Base-by-base conservation (phyloP, 768 basidiomycete species). In the Gloeostereum incarnatum region DNA sequence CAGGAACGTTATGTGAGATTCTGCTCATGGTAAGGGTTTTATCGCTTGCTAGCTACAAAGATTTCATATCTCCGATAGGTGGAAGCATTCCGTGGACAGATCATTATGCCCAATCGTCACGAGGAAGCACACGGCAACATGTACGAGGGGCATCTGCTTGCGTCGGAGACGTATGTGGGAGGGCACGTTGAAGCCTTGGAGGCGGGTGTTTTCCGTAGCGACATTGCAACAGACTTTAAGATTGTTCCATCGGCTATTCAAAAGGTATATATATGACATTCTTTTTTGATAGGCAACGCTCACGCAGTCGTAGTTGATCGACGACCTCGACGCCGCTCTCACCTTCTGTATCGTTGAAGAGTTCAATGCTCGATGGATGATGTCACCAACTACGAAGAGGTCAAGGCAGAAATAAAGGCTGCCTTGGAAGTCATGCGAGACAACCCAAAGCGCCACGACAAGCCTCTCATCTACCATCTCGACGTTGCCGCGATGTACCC, bases 401-500 rank as follows among this genome's bases (percentile, higher is more conserved):
- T 98, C 55, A 94, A 92, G 54, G 62, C 59, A 13, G 63, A 82
- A 43, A 96, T 99, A 40, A 71, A 71, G 44, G 54, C 66, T 0
- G 78, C 82, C 32, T 78, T 99, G 20, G 91, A 94, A 54, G 55
- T 78, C 46, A 83, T 98, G 70, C 89, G 90, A 19, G 92, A 98
- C 61, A 78, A 84, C 42, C 94, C 96, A 0, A 73, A 79, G 38
- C 87, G 94, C 10, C 67, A 69, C 30, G 93, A 98, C 63, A 86
- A 80, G 9, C 96, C 96, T 0, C 77, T 98, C 45, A 98, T 99
- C 53, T 99, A 99, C 61, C 96, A 99, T 59, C 62, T 98, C 51
- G 96, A 99, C 52, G 96, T 99, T 45, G 96, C 96, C 2, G 96
- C 96, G 45, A 99, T 99, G 96, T 98, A 99, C 57, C 96, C 96